A percentile compares a stretch with the other conserved stretches of the same genome.
Evolutionary conservation across 2,329 filamentous ascomycete species (phyloP).

Genomic region (Penicillium sclerotiorum): DNA sequence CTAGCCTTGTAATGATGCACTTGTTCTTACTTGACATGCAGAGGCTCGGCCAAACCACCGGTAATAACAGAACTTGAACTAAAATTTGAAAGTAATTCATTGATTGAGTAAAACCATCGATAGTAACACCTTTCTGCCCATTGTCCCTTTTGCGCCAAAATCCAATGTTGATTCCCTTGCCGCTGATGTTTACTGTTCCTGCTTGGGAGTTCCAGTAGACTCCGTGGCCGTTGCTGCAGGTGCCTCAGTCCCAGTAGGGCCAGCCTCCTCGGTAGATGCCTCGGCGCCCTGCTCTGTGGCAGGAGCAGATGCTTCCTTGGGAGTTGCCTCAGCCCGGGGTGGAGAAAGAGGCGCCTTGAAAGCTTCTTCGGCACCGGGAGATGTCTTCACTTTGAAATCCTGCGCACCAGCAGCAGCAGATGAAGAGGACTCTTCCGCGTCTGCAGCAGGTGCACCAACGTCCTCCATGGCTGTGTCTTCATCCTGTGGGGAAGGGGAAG

Average conservation of each 20-base stretch:
- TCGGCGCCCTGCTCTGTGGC: conserved; percentile 14
- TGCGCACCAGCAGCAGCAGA: conserved; percentile 18
- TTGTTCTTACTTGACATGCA: too few relatives aligned
- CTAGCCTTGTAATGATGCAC: too few relatives aligned
- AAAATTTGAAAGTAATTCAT: too few relatives aligned
- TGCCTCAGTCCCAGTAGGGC: conserved; percentile 17
- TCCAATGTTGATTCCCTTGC: conserved; percentile 29
- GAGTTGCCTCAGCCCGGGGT: conserved; percentile 21
- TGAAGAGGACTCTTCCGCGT: conserved; percentile 22
- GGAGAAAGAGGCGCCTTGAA: conserved; percentile 21
- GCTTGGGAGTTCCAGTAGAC: conserved; percentile 25
- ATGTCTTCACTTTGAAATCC: conserved; percentile 29
- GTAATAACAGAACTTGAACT: too few relatives aligned
- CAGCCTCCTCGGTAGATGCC: conserved; percentile 5
- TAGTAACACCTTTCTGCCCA: conserved; percentile 42
- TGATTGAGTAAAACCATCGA: too few relatives aligned
- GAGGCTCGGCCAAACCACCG: too few relatives aligned
- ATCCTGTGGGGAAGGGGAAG: conserved; percentile 34
- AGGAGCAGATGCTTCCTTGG: conserved; percentile 22
- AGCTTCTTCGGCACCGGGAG: conserved; percentile 22
- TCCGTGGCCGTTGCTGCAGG: conserved; percentile 7
- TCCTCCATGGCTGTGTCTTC: conserved; percentile 46
- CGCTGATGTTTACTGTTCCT: conserved; percentile 30
- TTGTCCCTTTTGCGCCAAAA: conserved; percentile 40
- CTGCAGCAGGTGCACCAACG: conserved; percentile 24